A percentile compares a stretch with the other conserved stretches of the same genome.
phyloP scores from a whole-genome alignment of 1,284 basidiomycete genomes.

The Trichosporon ovoides region DNA sequence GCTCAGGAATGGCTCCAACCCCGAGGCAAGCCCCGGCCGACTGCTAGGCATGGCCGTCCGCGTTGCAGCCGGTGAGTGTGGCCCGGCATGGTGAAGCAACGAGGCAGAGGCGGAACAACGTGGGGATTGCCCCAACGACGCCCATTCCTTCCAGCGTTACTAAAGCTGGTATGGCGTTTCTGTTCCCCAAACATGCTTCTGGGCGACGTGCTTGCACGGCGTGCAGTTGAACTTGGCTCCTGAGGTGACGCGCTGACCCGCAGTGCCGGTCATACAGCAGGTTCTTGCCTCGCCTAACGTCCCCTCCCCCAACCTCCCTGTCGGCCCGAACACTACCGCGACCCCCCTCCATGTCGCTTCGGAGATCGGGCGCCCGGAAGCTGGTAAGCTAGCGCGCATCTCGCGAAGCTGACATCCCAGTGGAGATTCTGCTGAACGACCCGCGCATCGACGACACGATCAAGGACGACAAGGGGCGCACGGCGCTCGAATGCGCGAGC shows the following conservation, averaged over 20 bases:
- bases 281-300: constrained; percentile 70
- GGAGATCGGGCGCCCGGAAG: constrained; percentile 70
- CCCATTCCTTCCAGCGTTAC: too few species aligned
- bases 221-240: too few species aligned
- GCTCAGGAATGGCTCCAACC: constrained; percentile 54
- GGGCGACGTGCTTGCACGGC: too few species aligned
- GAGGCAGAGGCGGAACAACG: neutral
- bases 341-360: constrained; percentile 85
- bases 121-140: neutral
- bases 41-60: constrained; percentile 80
- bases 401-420: constrained; percentile 23
- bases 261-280: constrained; percentile 59
- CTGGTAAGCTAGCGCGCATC: constrained; percentile 48
- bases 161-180: too few species aligned
- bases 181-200: neutral
- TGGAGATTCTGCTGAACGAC: constrained; percentile 68
- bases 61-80: constrained; percentile 66
- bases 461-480: constrained; percentile 64
- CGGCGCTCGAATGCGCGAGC: constrained; percentile 66
- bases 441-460: constrained; percentile 74
- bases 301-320: constrained; percentile 46
- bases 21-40: constrained; percentile 59
- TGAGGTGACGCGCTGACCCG: neutral
- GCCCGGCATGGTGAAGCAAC: neutral
- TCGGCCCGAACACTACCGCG: constrained; percentile 65